phyloP scores from a whole-genome alignment of 116 monocot species.

The Posidonia oceanica region DNA sequence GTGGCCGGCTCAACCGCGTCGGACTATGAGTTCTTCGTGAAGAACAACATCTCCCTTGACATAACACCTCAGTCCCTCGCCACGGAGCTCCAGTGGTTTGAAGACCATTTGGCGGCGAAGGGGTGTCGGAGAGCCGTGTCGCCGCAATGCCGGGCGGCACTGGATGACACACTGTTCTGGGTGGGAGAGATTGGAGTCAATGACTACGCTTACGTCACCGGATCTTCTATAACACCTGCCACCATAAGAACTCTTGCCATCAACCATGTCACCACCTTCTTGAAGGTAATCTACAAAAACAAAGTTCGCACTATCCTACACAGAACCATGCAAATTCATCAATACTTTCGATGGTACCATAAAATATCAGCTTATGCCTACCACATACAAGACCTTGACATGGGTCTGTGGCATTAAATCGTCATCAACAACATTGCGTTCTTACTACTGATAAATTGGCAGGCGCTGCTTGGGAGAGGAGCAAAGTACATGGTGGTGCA shows the following conservation, averaged over 20 bases:
- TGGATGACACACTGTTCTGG: conserved; percentile 69
- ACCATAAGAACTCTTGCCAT: conserved; percentile 26
- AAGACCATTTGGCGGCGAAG: conserved; percentile 22
- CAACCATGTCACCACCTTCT: conserved; percentile 31
- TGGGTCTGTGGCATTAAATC: too few relatives aligned
- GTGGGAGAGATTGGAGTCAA: conserved; percentile 88
- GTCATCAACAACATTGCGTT: too few relatives aligned
- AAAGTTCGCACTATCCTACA: too few relatives aligned
- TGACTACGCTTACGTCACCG: conserved; percentile 62
- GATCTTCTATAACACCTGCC: conserved; percentile 25
- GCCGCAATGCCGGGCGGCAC: conserved; percentile 5
- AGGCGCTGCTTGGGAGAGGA: conserved; percentile 53
- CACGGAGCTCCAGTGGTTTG: conserved; percentile 65
- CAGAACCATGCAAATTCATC: too few relatives aligned
- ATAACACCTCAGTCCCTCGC: conserved; percentile 52
- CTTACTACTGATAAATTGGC: neutral
- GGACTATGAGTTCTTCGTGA: conserved; percentile 52
- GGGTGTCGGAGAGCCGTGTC: conserved; percentile 14
- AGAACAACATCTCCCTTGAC: conserved; percentile 54
- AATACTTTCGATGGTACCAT: too few relatives aligned
- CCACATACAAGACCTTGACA: too few relatives aligned
- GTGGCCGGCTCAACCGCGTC: conserved; percentile 77
- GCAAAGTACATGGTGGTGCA: conserved; percentile 75
- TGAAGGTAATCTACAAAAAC: conserved; percentile 28
- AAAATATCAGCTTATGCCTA: too few relatives aligned